These are phyloP conservation scores for Solanum rostratum DNA, from an alignment of 257 asterid species.

Conservation along the genomic window DNA sequence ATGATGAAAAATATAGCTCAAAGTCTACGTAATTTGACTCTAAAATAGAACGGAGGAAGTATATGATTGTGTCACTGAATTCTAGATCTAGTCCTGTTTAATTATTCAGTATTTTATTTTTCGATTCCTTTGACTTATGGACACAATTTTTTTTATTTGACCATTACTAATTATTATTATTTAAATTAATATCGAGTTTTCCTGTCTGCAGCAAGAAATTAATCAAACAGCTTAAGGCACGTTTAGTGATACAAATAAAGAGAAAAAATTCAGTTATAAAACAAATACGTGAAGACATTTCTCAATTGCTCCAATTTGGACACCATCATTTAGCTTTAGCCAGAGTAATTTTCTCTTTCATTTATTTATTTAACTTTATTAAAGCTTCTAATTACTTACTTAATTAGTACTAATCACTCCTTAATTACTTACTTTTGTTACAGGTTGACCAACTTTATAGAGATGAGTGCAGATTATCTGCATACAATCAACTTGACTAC, in stretches of 20 bases:
- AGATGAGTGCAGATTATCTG: constrained; percentile 15
- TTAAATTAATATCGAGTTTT: background rate
- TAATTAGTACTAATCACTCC: background rate
- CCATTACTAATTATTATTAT: background rate
- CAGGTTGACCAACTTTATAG: constrained; percentile 17
- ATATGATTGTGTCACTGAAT: background rate
- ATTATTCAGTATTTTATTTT: background rate
- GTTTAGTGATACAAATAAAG: constrained; percentile 9
- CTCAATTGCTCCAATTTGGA: constrained; percentile 21
- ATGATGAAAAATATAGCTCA: no score
- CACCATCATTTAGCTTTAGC: background rate
- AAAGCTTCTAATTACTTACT: background rate
- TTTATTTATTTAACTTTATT: background rate
- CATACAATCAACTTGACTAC: constrained; percentile 14
- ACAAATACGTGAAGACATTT: constrained; percentile 19
- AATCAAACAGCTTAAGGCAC: constrained; percentile 11
- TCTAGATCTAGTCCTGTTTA: background rate
- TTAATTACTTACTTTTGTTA: background rate
- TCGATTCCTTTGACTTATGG: background rate
- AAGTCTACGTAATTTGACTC: no score
- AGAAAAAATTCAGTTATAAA: constrained; percentile 15
- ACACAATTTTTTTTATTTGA: background rate
- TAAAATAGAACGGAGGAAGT: no score
- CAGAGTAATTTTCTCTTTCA: constrained; percentile 1
- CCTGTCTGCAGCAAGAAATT: constrained; percentile 9